Conservation (phyloP, 2,329 filamentous ascomycete genomes). For the Ilyonectria destructans region DNA sequence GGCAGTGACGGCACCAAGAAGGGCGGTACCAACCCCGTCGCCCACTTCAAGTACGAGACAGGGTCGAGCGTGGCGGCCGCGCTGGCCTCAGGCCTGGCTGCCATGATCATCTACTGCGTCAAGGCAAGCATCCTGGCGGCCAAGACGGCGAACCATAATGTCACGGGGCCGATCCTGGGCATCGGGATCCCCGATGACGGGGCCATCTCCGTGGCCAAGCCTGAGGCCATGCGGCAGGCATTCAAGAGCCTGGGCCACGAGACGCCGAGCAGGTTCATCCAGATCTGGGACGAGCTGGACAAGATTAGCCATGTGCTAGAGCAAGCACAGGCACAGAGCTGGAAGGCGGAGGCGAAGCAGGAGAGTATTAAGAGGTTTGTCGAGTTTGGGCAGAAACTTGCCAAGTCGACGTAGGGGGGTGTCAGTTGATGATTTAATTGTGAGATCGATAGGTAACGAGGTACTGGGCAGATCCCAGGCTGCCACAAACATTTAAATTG, state of each 20-base stretch:
- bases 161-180: too few species aligned
- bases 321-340: neutral
- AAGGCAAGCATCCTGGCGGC: conserved; percentile 24
- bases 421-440: too few species aligned
- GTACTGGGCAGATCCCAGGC: too few species aligned
- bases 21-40: neutral
- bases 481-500: too few species aligned
- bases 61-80: conserved; percentile 50
- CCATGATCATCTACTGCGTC: conserved; percentile 48
- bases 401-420: too few species aligned
- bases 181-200: neutral
- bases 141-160: neutral
- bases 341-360: neutral
- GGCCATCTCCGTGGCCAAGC: neutral
- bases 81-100: conserved; percentile 49
- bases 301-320: neutral
- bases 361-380: neutral
- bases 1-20: too few species aligned
- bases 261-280: neutral
- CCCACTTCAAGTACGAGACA: conserved; percentile 24
- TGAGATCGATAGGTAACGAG: too few species aligned
- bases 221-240: neutral
- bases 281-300: neutral
- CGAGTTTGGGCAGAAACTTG: neutral
- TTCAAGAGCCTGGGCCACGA: neutral